A percentile compares a stretch with the other conserved stretches of the same genome.
Conservation (phyloP, 2,329 filamentous ascomycete species). For the Cryphonectria radicalis region DNA sequence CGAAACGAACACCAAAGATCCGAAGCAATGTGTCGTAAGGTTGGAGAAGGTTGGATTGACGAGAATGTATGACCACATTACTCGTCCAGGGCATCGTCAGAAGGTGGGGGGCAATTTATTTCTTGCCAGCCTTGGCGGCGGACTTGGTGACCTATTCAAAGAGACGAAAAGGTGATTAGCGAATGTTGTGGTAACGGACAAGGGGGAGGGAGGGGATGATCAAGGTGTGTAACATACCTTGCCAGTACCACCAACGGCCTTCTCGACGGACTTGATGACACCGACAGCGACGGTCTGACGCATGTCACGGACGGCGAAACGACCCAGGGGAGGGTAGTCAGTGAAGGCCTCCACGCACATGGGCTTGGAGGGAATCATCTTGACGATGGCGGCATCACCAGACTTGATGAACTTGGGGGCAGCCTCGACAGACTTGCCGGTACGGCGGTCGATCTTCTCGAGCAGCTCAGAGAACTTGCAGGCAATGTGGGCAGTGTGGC, state of each 20-base stretch:
- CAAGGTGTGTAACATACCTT: conserved; percentile 48
- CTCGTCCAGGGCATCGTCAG: conserved; percentile 27
- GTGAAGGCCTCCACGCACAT: conserved; percentile 99
- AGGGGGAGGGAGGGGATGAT: conserved; percentile 13
- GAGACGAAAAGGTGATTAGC: conserved; percentile 21
- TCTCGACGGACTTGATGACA: conserved; percentile 89
- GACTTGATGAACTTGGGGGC: conserved; percentile 99
- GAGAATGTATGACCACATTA: conserved; percentile 24
- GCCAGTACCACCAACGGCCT: conserved; percentile 58
- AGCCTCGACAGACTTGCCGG: conserved; percentile 93
- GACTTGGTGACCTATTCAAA: conserved; percentile 62
- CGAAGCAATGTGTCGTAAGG: conserved; percentile 32
- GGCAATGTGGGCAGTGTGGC: conserved; percentile 99
- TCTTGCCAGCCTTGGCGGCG: conserved; percentile 75
- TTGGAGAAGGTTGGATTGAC: conserved; percentile 22
- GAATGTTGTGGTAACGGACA: conserved; percentile 35
- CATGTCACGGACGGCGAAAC: conserved; percentile 99
- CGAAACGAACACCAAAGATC: conserved; percentile 33
- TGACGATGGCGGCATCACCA: conserved; percentile 99
- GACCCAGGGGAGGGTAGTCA: conserved; percentile 98
- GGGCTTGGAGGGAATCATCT: conserved; percentile 99
- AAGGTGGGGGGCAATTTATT: conserved; percentile 55
- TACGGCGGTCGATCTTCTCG: conserved; percentile 99
- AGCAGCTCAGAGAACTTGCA: conserved; percentile 99
- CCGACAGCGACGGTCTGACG: conserved; percentile 86